phyloP scores from a whole-genome alignment of 148 eudicot genomes.

The Persicaria tinctoria region DNA sequence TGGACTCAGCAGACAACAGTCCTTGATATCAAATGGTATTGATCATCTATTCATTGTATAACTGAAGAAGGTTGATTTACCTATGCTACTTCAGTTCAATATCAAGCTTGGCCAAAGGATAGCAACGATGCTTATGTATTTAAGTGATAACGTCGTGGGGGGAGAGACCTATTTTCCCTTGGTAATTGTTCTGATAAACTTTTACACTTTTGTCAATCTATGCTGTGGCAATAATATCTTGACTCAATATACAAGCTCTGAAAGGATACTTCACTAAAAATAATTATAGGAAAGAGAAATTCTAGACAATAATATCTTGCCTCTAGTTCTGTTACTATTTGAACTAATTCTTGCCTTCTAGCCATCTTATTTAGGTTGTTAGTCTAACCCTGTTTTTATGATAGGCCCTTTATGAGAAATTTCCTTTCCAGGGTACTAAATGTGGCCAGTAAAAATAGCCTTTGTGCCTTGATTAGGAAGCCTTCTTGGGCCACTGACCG shows the following conservation, averaged over 20 bases:
- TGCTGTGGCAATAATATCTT: not conserved
- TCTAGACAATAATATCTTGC: no score
- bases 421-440: no score
- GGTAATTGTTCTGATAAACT: slow-evolving; percentile 38
- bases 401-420: no score
- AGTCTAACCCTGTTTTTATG: no score
- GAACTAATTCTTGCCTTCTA: no score
- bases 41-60: not conserved
- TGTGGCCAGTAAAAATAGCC: not conserved
- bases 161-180: slow-evolving; percentile 92
- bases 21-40: not conserved
- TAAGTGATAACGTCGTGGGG: slow-evolving; percentile 86
- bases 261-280: not conserved
- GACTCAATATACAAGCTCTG: not conserved
- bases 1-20: not conserved
- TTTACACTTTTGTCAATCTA: not conserved
- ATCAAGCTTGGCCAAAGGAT: slow-evolving; percentile 91
- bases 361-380: no score
- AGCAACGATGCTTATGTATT: slow-evolving; percentile 92
- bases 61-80: not conserved
- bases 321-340: not conserved
- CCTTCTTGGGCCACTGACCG: not conserved
- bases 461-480: not conserved
- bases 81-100: slow-evolving; percentile 52
- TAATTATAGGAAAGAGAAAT: no score